Percentiles rank a stretch among this genome's conserved stretches.
Evolutionary conservation across 805 yeast species (phyloP).

Genomic region (Metschnikowia borealis): DNA sequence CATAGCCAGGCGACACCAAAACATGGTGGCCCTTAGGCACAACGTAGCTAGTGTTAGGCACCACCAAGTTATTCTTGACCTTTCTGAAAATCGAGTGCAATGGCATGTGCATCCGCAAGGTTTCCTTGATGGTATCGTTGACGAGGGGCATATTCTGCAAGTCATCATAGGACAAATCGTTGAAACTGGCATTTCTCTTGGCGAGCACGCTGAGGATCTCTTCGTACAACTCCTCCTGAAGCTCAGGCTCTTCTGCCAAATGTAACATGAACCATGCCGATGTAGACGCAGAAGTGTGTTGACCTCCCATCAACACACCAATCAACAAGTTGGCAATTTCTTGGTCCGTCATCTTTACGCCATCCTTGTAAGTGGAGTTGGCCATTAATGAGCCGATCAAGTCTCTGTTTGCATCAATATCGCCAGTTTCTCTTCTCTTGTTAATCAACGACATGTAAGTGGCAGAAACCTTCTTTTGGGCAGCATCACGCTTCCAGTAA

Average conservation of each 20-base stretch:
- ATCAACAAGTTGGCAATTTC: slow-evolving; percentile 91
- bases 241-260: slow-evolving; percentile 78
- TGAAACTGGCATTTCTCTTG: slow-evolving; percentile 31
- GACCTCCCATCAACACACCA: slow-evolving; percentile 98
- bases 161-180: slow-evolving; percentile 74
- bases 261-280: slow-evolving; percentile 93
- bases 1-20: slow-evolving; percentile 89
- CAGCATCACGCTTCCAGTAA: slow-evolving; percentile 79
- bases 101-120: slow-evolving; percentile 94
- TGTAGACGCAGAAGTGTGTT: slow-evolving; percentile 95
- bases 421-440: slow-evolving; percentile 70
- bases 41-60: slow-evolving; percentile 73
- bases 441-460: slow-evolving; percentile 79
- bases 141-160: slow-evolving; percentile 77
- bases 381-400: slow-evolving; percentile 84
- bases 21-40: slow-evolving; percentile 90
- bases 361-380: slow-evolving; percentile 85
- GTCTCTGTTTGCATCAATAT: slow-evolving; percentile 74
- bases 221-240: slow-evolving; percentile 74
- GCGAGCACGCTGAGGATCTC: slow-evolving; percentile 68
- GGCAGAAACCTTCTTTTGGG: slow-evolving; percentile 74
- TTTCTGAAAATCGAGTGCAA: slow-evolving; percentile 93
- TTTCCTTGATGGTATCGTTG: slow-evolving; percentile 84
- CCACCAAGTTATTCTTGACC: slow-evolving; percentile 71
- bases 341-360: slow-evolving; percentile 88